Percentiles rank a stretch among this genome's conserved stretches.
Conservation (phyloP, 129 eudicot genomes). For the Sambucus nigra region DNA sequence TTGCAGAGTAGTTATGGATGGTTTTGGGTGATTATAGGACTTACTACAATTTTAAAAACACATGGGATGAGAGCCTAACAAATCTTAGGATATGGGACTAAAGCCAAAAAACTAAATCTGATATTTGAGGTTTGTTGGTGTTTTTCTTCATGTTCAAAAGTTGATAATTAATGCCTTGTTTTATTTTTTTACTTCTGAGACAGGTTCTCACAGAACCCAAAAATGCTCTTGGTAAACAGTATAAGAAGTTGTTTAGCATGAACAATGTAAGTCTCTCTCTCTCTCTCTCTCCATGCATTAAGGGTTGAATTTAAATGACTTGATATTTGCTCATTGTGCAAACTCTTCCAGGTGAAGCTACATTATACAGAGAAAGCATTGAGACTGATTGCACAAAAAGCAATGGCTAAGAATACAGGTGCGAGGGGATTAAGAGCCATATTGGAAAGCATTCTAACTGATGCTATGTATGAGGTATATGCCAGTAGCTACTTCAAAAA, state of each 20-base stretch:
- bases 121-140: neutral
- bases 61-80: no score
- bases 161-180: neutral
- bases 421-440: conserved; percentile 92
- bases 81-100: no score
- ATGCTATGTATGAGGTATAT: conserved; percentile 91
- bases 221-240: conserved; percentile 88
- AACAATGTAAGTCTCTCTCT: conserved; percentile 52
- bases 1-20: no score
- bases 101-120: no score
- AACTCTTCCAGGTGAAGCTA: conserved; percentile 55
- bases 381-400: conserved; percentile 64
- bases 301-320: neutral
- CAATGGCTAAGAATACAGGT: conserved; percentile 83
- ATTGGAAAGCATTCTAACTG: conserved; percentile 74
- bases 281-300: neutral
- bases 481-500: no score
- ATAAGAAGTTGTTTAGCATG: conserved; percentile 82
- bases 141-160: no score
- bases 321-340: conserved; percentile 2
- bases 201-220: conserved; percentile 82
- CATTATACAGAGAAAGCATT: conserved; percentile 73
- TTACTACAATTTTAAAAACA: no score
- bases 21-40: no score
- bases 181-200: conserved; percentile 1